Evolutionary conservation across 306 rosid species (phyloP).

Genomic region (Alnus glutinosa): DNA sequence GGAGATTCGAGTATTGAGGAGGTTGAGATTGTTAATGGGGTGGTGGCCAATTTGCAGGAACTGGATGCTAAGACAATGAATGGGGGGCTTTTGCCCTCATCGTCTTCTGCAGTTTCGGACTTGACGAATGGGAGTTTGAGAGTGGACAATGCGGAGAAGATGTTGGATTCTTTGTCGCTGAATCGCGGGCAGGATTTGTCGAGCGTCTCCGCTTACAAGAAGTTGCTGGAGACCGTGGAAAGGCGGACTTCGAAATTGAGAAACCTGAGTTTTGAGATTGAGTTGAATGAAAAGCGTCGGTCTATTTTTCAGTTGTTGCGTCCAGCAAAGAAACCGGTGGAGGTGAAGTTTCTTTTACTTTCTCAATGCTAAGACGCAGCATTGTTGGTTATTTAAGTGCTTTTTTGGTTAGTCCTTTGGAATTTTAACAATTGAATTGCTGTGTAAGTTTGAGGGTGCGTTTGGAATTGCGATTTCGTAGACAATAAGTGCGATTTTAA

Average conservation of each 20-base stretch:
- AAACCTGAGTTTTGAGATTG: slow-evolving; percentile 50
- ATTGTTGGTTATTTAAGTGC: slow-evolving; percentile 2
- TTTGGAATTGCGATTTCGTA: no score
- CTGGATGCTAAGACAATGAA: slow-evolving; percentile 34
- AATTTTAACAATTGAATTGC: neutral
- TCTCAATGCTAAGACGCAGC: neutral
- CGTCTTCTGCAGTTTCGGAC: slow-evolving; percentile 47
- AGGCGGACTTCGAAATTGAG: slow-evolving; percentile 31
- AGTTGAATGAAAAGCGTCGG: slow-evolving; percentile 51
- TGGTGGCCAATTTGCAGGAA: slow-evolving; percentile 37
- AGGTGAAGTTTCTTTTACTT: slow-evolving; percentile 43
- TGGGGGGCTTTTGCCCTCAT: slow-evolving; percentile 37
- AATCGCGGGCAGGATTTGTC: slow-evolving; percentile 24
- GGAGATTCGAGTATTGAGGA: slow-evolving; percentile 60
- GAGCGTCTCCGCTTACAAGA: slow-evolving; percentile 52
- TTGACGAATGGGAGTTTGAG: slow-evolving; percentile 43
- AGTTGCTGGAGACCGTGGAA: slow-evolving; percentile 51
- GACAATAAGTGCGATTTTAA: no score
- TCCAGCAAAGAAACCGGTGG: slow-evolving; percentile 48
- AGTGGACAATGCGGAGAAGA: slow-evolving; percentile 42
- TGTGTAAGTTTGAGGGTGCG: neutral
- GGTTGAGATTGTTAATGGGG: slow-evolving; percentile 37
- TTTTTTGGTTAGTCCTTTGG: slow-evolving; percentile 1
- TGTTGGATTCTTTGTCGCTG: slow-evolving; percentile 38
- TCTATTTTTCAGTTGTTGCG: slow-evolving; percentile 34